phyloP scores from a whole-genome alignment of 805 yeast genomes.

The Blastobotrys mokoenaii region DNA sequence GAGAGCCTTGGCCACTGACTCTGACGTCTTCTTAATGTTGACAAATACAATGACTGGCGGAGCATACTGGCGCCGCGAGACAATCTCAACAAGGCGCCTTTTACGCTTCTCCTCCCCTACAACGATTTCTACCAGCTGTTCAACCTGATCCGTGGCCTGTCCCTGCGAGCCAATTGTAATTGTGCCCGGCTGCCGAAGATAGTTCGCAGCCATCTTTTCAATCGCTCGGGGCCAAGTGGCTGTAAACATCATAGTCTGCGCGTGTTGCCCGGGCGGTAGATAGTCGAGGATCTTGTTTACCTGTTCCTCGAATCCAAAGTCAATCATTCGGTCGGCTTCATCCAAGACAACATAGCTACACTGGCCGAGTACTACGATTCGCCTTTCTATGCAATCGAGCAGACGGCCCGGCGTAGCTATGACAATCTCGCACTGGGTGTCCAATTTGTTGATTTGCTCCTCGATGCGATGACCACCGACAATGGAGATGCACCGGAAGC shows the following conservation, averaged over 20 bases:
- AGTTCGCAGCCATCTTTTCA: conserved; percentile 55
- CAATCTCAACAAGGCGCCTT: conserved; percentile 34
- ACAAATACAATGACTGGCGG: conserved; percentile 76
- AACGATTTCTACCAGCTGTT: conserved; percentile 53
- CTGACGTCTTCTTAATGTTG: conserved; percentile 68
- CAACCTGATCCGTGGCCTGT: conserved; percentile 57
- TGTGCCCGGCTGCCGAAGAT: conserved; percentile 52
- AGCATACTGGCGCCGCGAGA: conserved; percentile 27
- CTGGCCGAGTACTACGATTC: conserved; percentile 49
- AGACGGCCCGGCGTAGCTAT: conserved; percentile 94
- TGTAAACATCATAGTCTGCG: conserved; percentile 83
- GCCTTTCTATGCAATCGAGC: conserved; percentile 67
- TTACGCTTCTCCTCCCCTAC: conserved; percentile 41
- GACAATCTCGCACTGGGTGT: conserved; percentile 62
- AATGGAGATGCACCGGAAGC: conserved; percentile 44
- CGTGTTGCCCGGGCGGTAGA: conserved; percentile 36
- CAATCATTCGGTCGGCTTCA: conserved; percentile 95
- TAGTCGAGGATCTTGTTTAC: conserved; percentile 49
- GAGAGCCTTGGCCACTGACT: conserved; percentile 48
- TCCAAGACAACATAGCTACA: conserved; percentile 72
- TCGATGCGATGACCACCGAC: conserved; percentile 90
- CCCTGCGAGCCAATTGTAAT: conserved; percentile 63
- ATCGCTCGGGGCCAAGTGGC: conserved; percentile 83
- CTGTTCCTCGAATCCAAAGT: conserved; percentile 85
- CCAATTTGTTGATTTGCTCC: conserved; percentile 52